A percentile compares a stretch with the other conserved stretches of the same genome.
Evolutionary conservation across 495 filamentous ascomycete species (phyloP).

Genomic region (Podospora anserina): DNA sequence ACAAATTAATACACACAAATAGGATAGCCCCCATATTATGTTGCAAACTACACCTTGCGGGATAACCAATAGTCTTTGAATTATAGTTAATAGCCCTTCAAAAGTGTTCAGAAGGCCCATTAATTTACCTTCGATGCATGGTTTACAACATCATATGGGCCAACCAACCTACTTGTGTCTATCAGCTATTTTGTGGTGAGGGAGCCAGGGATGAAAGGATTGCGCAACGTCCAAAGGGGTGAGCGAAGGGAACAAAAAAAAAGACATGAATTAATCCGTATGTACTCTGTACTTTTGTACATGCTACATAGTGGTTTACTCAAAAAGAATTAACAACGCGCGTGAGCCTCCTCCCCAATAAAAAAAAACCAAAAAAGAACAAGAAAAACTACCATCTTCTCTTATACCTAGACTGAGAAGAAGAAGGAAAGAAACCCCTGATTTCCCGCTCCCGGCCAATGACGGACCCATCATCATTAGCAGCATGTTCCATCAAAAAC

Average conservation of each 20-base stretch:
- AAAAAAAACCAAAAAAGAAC: not conserved
- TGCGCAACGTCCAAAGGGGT: no score
- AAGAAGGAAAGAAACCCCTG: not conserved
- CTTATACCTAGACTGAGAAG: not conserved
- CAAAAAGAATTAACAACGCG: not conserved
- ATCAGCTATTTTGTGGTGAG: no score
- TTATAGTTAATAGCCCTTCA: no score
- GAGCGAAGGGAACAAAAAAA: not conserved
- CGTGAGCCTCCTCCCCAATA: not conserved
- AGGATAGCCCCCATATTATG: no score
- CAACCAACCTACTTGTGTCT: no score
- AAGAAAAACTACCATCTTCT: not conserved
- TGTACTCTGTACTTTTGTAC: not conserved
- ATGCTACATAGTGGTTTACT: not conserved
- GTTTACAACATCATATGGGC: no score
- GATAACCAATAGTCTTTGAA: no score
- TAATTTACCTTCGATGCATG: no score
- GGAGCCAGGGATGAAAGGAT: no score
- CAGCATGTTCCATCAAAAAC: not conserved
- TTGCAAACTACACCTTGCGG: no score
- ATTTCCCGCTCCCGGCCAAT: not conserved
- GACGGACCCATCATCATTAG: not conserved
- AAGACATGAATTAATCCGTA: not conserved
- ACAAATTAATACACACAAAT: no score
- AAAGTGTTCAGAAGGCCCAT: no score